Evolutionary conservation across 2,329 filamentous ascomycete species (phyloP), one percentile per base, ranked within the genome.

Genomic region (Fusarium metavorans): DNA sequence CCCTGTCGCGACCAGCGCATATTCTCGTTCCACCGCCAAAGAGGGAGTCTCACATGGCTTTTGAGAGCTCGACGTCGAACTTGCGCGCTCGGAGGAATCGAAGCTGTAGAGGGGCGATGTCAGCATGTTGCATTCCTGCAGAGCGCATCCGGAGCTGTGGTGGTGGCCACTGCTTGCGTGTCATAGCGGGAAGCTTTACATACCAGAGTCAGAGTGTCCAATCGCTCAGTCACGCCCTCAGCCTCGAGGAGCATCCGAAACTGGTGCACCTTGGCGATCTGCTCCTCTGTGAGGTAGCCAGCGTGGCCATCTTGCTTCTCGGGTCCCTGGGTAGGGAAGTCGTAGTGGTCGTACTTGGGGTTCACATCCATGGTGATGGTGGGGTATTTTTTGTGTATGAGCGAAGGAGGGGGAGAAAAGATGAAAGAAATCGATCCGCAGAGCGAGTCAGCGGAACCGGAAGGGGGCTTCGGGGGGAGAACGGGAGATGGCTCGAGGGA

Each of bases 261-360:
- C 88, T 98, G 94, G 81, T 91, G 87, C 57, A 98, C 93, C 86
- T 96, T 92, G 64, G 95, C 95, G 90, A 98, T 93, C 87, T 98
- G 95, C 83, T 94, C 90, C 67, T 91, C 88, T 65, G 93, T 97
- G 80, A 97, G 93, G 84, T 97, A 91, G 82, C 97, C 97, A 72
- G 96, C 92, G 84, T 98, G 95, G 76, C 97, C 97, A 79, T 88
- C 87, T 81, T 92, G 90, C 56, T 89, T 83, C 77, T 91, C 90
- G 65, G 93, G 90, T 56, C 94, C 91, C 73, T 90, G 92, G 75
- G 92, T 94, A 73, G 97, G 97, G 87, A 91, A 98, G 85, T 98
- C 95, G 85, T 97, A 98, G 87, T 97, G 84, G 87, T 98, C 97
- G 88, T 98, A 97, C 87, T 98, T 98, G 83, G 94, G 89, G 85